Evolutionary conservation across 257 asterid genomes (phyloP), one percentile per base, ranked within the genome.

Genomic region (Buddleja alternifolia): DNA sequence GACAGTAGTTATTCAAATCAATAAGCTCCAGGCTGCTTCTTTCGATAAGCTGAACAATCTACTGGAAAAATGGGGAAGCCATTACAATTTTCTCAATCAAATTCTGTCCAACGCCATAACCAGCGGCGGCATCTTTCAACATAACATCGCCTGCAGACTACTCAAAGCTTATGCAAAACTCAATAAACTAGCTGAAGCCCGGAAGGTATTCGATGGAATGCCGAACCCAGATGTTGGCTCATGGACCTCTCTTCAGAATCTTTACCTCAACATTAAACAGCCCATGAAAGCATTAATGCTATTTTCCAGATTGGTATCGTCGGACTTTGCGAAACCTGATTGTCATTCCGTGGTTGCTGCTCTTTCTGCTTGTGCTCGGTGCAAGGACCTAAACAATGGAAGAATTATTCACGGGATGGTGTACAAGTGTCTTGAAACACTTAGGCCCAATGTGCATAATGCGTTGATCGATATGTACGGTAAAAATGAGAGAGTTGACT

Each of bases 391-490:
- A 24, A 58, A 48, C 24, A 77, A 74, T 52, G 95, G 96, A 17
- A 82, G 75, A 41, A 61, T 76, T 24, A 71, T 88, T 67, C 97
- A 90, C 17, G 88, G 78, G 2, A 77, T 90, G 89, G 84, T 79
- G 34, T 88, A 70, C 62, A 86, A 73, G 69, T 74, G 57, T 72
- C 82, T 88, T 17, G 54, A 70, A 60, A 51, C 32, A 12, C 75
- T 79, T 21, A 86, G 76, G 73, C 81, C 88, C 4, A 75, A 58
- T 60, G 88, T 88, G 75, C 80, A 79, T 42, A 86, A 82, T 73
- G 85, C 89, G 19, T 63, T 90, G 68, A 84, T 90, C 50, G 95
- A 90, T 75, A 83, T 88, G 95, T 90, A 90, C 46, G 81, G 90
- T 16, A 81, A 85, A 66, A 77, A 34, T 19, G 69, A 56, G 61